Evolutionary conservation across 371 early-diverging fungal species (phyloP), one percentile per base, ranked within the genome.

Genomic region (Mucor plumbeus): DNA sequence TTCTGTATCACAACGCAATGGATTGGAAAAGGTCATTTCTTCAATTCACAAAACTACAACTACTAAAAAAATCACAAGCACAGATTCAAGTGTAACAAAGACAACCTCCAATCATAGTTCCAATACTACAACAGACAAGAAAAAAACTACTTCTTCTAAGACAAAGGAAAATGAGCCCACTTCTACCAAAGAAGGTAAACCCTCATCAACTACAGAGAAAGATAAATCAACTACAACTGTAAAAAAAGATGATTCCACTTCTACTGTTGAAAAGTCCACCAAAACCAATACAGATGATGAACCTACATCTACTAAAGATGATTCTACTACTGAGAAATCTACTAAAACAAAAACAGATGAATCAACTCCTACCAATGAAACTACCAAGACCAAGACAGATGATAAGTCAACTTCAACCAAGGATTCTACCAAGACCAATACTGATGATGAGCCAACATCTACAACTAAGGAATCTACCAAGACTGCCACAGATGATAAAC

Each of bases 51-150:
- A 36, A 19, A n/a, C n/a, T n/a, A 33, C 38, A 13, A 34, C 62
- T 13, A 39, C 47, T 3, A 26, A 26, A 6, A 47, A 35, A 53
- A 57, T 38, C 44, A 56, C 68, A 39, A 55, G 43, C 55, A 67
- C 55, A 54, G 9, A 44, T 55, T 56, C 62, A 17, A 55, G 67
- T 67, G 67, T 61, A 61, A 67, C 67, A 39, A 61, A 36, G 40
- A 41, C 53, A 41, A 40, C 59, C 38, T 53, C 31, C 53, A 47
- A 41, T 31, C 26, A 65, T 39, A 59, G 65, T 50, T 50, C 65
- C 59, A 48, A 36, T 43, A 44, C 44, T 47, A 39, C 65, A 38
- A 19, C 48, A 44, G 10, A 43, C 21, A 44, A 44, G 17, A 17
- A 44, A 17, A 44, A n/a, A n/a, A 19, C n/a, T n/a, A 53, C 35